These are phyloP conservation scores for Vicia faba DNA, from an alignment of 306 rosid species.

Conservation along the genomic window DNA sequence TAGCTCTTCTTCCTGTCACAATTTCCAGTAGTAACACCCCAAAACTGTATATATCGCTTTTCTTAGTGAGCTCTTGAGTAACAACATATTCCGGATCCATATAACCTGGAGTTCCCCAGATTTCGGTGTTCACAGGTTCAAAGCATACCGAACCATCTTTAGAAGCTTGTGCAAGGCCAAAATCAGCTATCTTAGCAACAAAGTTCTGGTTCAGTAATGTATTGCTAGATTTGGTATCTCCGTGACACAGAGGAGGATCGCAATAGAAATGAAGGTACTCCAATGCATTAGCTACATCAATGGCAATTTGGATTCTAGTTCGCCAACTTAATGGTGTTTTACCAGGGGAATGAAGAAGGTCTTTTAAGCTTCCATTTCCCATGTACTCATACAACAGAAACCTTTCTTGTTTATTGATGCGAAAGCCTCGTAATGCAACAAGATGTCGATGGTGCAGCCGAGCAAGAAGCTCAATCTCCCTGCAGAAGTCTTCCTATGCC, in stretches of 20 bases:
- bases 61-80: constrained; percentile 94
- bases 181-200: constrained; percentile 97
- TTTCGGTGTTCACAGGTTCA: constrained; percentile 81
- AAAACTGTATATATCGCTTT: constrained; percentile 90
- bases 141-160: constrained; percentile 79
- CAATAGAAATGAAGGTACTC: constrained; percentile 98
- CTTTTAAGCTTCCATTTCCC: constrained; percentile 98
- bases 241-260: constrained; percentile 94
- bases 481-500: constrained; percentile 86
- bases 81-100: constrained; percentile 96
- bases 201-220: constrained; percentile 83
- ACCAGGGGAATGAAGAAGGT: constrained; percentile 88
- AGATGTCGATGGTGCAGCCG: constrained; percentile 97
- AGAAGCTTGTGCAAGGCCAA: constrained; percentile 97
- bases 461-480: constrained; percentile 92
- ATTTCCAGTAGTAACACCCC: constrained; percentile 88
- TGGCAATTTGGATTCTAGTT: constrained; percentile 83
- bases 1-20: constrained; percentile 79
- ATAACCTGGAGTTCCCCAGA: constrained; percentile 98
- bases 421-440: constrained; percentile 84
- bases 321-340: constrained; percentile 86
- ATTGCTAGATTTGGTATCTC: constrained; percentile 97
- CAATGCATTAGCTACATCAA: constrained; percentile 95
- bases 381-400: constrained; percentile 91
- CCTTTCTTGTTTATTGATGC: constrained; percentile 78